Base-by-base conservation (phyloP, 2,329 filamentous ascomycete genomes). In the Aspergillus pseudotamarii region DNA sequence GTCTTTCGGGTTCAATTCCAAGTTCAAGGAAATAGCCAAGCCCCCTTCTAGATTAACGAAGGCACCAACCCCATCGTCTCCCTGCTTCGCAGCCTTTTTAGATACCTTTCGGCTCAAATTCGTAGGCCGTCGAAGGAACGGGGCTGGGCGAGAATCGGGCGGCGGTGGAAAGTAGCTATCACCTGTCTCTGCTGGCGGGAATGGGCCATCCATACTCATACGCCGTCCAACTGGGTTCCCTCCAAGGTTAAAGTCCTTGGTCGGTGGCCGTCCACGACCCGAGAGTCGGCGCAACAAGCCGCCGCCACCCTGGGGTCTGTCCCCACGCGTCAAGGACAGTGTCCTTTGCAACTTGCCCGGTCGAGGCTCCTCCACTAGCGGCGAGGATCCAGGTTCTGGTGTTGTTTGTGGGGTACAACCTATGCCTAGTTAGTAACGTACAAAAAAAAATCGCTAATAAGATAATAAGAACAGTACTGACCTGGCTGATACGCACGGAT, bases 401-500 rank as follows among this genome's bases (percentile, higher is more conserved):
- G 90, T 89, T 3, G 85, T 83, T 0, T 88, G 87, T 14, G 93
- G 93, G 1, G 92, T 96, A 38, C 81, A 82, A 3, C 92, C 92
- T 21, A 90, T 90, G 93, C 28, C 43, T 28, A 8, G 54, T 70
- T 50, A 66, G 64, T 71, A 88, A 83, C 19, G 43, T 26, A 19
- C 58, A 65, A 46, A 64, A 64, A 51, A 64, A 51, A 57, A 30
- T 36, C 30, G 16, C 41, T 23, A 23, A 43, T 41, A 21, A 58
- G n/a, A 34, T 51, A 43, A 58, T 19, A n/a, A 34, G 16, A 26
- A n/a, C 9, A 26, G 9, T 51, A 66, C 75, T 79, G 80, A 45
- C 92, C 92, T 2, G 94, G 93, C 11, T 87, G 83, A 79, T 96
- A 98, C 74, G 91, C 86, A 59, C 91, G 87, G 71, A 99, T 96